Percentiles rank a stretch among this genome's conserved stretches.
Conservation (phyloP, 805 yeast genomes). For the Lachancea quebecensis region DNA sequence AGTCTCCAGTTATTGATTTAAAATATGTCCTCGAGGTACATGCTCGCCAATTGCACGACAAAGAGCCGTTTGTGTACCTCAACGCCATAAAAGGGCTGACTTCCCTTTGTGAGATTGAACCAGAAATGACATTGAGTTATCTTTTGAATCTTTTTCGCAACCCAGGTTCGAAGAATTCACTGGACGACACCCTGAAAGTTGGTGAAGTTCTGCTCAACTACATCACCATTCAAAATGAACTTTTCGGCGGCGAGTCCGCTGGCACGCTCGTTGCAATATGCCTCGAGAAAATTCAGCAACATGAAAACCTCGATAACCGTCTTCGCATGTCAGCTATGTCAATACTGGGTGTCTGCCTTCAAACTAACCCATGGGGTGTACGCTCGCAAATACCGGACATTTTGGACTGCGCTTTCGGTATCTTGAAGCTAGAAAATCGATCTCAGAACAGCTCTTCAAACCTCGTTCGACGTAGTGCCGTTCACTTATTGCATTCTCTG, state of each 20-base stretch:
- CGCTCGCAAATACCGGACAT: constrained; percentile 43
- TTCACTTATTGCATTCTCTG: constrained; percentile 59
- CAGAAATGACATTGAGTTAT: constrained; percentile 32
- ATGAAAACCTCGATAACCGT: constrained; percentile 42
- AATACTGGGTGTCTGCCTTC: constrained; percentile 65
- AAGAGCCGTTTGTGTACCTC: constrained; percentile 81
- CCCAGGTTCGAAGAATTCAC: constrained; percentile 18
- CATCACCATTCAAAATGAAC: constrained; percentile 42
- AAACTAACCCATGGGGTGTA: constrained; percentile 50
- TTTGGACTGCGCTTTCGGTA: constrained; percentile 72
- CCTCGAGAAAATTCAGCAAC: constrained; percentile 35
- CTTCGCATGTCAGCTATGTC: constrained; percentile 85
- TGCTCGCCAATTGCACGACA: constrained; percentile 57
- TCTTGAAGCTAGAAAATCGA: constrained; percentile 51
- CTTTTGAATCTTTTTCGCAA: constrained; percentile 35
- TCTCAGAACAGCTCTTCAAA: constrained; percentile 16
- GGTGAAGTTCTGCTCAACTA: constrained; percentile 75
- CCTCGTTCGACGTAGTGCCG: constrained; percentile 66
- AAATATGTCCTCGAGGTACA: constrained; percentile 57
- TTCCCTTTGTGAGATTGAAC: constrained; percentile 44
- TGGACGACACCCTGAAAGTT: constrained; percentile 67
- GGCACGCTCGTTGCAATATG: constrained; percentile 38
- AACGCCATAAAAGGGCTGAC: constrained; percentile 78
- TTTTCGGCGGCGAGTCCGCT: constrained; percentile 42
- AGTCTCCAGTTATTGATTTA: constrained; percentile 44